Evolutionary conservation across 192 early-diverging fungal genomes (phyloP).

Genomic region (Rhizophagus sp.): DNA sequence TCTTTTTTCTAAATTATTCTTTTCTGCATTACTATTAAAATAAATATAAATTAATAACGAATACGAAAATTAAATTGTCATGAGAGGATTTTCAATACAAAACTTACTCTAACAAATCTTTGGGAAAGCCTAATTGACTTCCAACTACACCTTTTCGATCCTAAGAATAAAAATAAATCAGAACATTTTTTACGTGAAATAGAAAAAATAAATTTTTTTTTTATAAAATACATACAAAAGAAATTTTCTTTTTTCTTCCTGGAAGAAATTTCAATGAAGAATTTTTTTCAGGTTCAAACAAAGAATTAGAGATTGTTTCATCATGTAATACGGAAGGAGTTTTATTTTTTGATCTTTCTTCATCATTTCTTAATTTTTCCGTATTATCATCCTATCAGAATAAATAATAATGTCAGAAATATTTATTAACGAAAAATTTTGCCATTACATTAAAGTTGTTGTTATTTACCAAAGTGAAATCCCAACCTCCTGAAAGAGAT

Average conservation of each 20-base stretch:
- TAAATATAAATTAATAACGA: background rate
- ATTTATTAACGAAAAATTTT: background rate
- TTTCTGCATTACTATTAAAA: background rate
- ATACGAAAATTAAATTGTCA: no score
- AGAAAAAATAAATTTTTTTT: background rate
- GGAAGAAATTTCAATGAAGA: background rate
- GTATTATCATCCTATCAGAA: background rate
- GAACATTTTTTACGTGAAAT: background rate
- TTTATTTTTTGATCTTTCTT: background rate
- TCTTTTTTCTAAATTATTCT: background rate
- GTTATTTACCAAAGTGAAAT: no score
- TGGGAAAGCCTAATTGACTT: background rate
- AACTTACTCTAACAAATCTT: background rate
- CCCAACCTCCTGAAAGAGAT: no score
- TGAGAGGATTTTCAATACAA: background rate
- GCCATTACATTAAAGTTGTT: no score
- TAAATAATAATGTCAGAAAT: background rate
- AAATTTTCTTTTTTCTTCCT: background rate
- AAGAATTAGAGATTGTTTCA: background rate
- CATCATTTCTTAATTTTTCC: background rate
- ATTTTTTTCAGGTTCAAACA: background rate
- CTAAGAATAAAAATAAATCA: background rate
- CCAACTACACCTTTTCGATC: constrained; percentile 10
- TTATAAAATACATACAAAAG: background rate
- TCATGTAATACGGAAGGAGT: background rate